Conservation (phyloP, 2,329 filamentous ascomycete genomes). For the Dryadomyces quercivorus region DNA sequence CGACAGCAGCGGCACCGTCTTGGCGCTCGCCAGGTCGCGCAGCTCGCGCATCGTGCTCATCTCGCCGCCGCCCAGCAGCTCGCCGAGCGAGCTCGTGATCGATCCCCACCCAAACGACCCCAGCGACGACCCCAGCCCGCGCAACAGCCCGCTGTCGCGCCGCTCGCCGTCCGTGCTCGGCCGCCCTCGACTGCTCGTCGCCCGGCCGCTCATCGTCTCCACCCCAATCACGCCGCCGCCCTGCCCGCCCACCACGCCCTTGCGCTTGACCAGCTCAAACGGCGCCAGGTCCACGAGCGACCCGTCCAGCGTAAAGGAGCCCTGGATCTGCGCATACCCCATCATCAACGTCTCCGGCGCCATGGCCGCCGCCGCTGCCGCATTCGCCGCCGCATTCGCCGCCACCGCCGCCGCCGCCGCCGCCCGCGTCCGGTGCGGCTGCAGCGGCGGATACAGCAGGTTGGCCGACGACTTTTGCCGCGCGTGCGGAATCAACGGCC, state of each 20-base stretch:
- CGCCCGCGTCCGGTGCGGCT: neutral
- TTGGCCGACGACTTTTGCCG: conserved; percentile 27
- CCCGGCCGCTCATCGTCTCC: conserved; percentile 33
- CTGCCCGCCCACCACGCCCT: conserved; percentile 78
- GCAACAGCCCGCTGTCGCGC: conserved; percentile 66
- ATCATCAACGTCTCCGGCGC: conserved; percentile 81
- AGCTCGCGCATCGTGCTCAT: conserved; percentile 93
- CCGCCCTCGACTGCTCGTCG: neutral
- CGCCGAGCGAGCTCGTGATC: conserved; percentile 77
- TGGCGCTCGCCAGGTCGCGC: conserved; percentile 74
- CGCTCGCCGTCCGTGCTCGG: conserved; percentile 28
- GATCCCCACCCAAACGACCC: conserved; percentile 68
- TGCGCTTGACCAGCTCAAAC: conserved; percentile 93
- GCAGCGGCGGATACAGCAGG: conserved; percentile 6
- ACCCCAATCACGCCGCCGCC: conserved; percentile 78
- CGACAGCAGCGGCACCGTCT: conserved; percentile 80
- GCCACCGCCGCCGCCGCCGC: conserved; percentile 23
- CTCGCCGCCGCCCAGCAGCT: conserved; percentile 74
- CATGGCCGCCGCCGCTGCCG: conserved; percentile 1
- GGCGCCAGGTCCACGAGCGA: conserved; percentile 79
- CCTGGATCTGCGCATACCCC: conserved; percentile 91
- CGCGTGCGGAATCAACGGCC: conserved; percentile 20
- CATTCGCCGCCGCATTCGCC: conserved; percentile 9
- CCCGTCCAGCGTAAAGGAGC: conserved; percentile 82
- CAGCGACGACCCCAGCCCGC: conserved; percentile 67